Conservation (phyloP, 169 alveolate genomes). For the Eimeria falciformis region DNA sequence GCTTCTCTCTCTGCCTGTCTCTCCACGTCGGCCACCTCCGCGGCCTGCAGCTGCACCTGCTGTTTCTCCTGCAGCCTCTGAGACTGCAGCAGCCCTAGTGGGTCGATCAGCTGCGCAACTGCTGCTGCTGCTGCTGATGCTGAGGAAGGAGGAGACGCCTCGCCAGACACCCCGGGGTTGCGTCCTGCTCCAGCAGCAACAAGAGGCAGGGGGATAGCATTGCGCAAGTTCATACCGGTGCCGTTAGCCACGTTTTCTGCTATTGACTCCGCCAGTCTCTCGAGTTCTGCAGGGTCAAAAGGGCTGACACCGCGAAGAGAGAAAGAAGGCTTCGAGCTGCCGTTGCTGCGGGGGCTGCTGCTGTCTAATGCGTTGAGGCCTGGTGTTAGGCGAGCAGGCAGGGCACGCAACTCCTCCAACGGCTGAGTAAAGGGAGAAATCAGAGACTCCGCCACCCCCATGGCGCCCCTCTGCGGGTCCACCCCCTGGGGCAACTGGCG, state of each 20-base stretch:
- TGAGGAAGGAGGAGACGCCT: too few species aligned
- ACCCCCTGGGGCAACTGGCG: background rate
- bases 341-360: constrained; percentile 8
- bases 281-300: background rate
- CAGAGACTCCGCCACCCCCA: background rate
- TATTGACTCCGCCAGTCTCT: background rate
- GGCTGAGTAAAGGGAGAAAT: background rate
- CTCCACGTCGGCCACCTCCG: constrained; percentile 5
- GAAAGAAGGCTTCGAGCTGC: background rate
- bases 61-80: background rate
- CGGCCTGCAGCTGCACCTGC: background rate
- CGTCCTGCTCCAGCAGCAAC: background rate
- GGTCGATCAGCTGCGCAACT: background rate
- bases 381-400: too few species aligned
- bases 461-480: background rate
- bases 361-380: background rate
- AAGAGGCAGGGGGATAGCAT: background rate
- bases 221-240: background rate
- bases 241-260: constrained; percentile 4
- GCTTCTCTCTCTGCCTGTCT: background rate
- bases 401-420: background rate
- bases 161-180: background rate
- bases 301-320: background rate
- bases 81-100: background rate
- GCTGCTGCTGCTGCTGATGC: background rate